These are phyloP conservation scores for Fusarium sp. DNA, from an alignment of 2,329 filamentous ascomycete genomes.

Conservation along the genomic window DNA sequence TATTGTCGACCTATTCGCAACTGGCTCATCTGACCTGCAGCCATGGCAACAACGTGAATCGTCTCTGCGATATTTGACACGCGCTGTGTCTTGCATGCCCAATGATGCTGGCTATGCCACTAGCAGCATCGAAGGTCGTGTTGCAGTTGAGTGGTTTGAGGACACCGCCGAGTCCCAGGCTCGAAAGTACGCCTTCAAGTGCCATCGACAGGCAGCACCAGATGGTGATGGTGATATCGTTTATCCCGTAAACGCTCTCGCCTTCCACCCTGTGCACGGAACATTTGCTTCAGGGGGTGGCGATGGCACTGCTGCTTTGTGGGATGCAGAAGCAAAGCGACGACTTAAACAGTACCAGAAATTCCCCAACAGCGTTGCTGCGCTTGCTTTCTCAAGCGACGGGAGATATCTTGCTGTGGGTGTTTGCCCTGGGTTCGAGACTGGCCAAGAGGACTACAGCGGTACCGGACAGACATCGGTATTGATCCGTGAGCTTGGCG, in stretches of 20 bases:
- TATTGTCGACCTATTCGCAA: constrained; percentile 64
- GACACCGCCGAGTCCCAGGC: constrained; percentile 86
- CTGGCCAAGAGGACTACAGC: constrained; percentile 79
- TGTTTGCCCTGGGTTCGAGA: constrained; percentile 89
- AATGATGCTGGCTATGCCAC: constrained; percentile 94
- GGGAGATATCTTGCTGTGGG: constrained; percentile 82
- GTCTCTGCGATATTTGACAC: constrained; percentile 94
- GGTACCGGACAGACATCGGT: constrained; percentile 79
- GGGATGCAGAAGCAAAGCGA: constrained; percentile 91
- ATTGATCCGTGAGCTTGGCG: constrained; percentile 82
- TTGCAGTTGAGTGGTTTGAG: constrained; percentile 98
- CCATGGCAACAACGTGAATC: constrained; percentile 96
- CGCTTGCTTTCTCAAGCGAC: constrained; percentile 78
- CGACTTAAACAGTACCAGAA: constrained; percentile 90
- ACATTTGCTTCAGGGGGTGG: constrained; percentile 92
- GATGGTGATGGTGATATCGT: constrained; percentile 79
- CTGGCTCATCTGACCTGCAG: constrained; percentile 61
- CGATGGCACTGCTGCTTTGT: constrained; percentile 90
- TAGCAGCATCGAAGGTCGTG: constrained; percentile 90
- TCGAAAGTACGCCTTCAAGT: constrained; percentile 98
- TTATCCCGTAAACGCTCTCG: constrained; percentile 89
- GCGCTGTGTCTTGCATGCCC: constrained; percentile 94
- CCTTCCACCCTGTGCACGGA: constrained; percentile 84
- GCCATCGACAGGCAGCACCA: constrained; percentile 80
- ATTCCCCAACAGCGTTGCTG: constrained; percentile 80